Evolutionary conservation across 257 asterid genomes (phyloP), one percentile per base, ranked within the genome.

Genomic region (Plectranthus barbatus): DNA sequence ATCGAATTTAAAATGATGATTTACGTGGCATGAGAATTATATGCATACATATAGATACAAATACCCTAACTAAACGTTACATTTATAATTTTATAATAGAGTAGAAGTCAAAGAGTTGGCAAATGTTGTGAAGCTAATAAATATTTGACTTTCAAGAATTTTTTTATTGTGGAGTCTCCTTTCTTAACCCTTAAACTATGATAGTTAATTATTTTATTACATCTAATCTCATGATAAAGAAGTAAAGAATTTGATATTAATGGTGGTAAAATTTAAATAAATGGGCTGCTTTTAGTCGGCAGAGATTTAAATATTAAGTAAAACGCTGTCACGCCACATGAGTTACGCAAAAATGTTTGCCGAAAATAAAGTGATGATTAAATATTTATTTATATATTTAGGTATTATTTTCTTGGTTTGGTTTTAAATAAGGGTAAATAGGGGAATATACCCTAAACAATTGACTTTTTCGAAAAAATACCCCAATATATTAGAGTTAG

Each of bases 111-210:
- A 52, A 49, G 49, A 69, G 69, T 52, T 63, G 61, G 67, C 62
- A 66, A 72, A 46, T 65, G 52, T 57, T 61, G 72, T 69, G 49
- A 57, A 48, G 7, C 42, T 29, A 56, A 42, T 40, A 45, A 74
- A 49, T 53, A 23, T 66, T 62, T 53, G 64, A 73, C 62, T 23
- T 64, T 41, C 31, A 42, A 58, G n/a, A 15, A n/a, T 34, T 63
- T 9, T 46, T 31, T 67, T 64, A 53, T 45, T 11, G 45, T 42
- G 7, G 49, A 39, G 68, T 66, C 72, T 36, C 49, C 57, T 77
- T 70, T 60, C 84, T 73, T 73, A 55, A 51, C 54, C 82, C 86
- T 73, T 60, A 80, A 83, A 76, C 68, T 49, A 65, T 71, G 90
- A 63, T 70, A 71, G 24, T 53, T 60, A 9, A 36, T 44, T 58